Percentiles rank a stretch among this genome's conserved stretches.
These are phyloP conservation scores for Musa schizocarpa DNA, from an alignment of 176 grass and related monocot species.

Conservation along the genomic window DNA sequence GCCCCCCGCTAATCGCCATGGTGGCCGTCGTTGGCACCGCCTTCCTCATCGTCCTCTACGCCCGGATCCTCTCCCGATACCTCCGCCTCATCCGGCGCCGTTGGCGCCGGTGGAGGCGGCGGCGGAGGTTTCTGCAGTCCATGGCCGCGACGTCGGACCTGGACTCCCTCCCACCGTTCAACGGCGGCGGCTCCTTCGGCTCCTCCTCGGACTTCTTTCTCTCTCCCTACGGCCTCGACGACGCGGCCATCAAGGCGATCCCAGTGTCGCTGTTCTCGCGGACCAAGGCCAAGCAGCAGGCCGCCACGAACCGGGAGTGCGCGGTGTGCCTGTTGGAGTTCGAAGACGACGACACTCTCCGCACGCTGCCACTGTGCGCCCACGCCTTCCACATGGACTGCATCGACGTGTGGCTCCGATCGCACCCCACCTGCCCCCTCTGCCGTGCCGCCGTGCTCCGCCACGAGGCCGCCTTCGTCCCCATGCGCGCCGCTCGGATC, in stretches of 20 bases:
- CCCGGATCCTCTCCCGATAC: constrained; percentile 47
- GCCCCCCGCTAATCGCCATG: constrained; percentile 96
- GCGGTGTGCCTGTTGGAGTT: constrained; percentile 93
- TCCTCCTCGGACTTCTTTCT: constrained; percentile 54
- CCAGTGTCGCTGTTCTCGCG: constrained; percentile 53
- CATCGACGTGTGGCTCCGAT: constrained; percentile 89
- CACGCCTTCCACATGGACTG: constrained; percentile 95
- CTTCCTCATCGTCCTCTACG: constrained; percentile 89
- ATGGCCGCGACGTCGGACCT: constrained; percentile 24
- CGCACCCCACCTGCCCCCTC: constrained; percentile 75
- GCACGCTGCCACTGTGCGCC: constrained; percentile 63
- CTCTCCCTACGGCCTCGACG: constrained; percentile 73
- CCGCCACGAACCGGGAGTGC: constrained; percentile 48
- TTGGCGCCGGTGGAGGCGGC: constrained; percentile 18
- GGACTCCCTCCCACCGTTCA: constrained; percentile 26
- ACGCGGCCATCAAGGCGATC: constrained; percentile 67
- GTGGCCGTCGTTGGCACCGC: constrained; percentile 81
- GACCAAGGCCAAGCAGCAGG: constrained; percentile 31
- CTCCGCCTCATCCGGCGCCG: constrained; percentile 33
- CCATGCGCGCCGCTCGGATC: constrained; percentile 39
- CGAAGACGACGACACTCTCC: constrained; percentile 67
- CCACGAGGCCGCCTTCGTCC: constrained; percentile 30
- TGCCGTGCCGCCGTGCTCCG: constrained; percentile 56
- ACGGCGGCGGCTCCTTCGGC: constrained; percentile 23
- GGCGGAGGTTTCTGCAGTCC: constrained; percentile 34